These are phyloP conservation scores for Jimgerdemannia lactiflua DNA, from an alignment of 192 early-diverging fungal genomes.

Conservation along the genomic window DNA sequence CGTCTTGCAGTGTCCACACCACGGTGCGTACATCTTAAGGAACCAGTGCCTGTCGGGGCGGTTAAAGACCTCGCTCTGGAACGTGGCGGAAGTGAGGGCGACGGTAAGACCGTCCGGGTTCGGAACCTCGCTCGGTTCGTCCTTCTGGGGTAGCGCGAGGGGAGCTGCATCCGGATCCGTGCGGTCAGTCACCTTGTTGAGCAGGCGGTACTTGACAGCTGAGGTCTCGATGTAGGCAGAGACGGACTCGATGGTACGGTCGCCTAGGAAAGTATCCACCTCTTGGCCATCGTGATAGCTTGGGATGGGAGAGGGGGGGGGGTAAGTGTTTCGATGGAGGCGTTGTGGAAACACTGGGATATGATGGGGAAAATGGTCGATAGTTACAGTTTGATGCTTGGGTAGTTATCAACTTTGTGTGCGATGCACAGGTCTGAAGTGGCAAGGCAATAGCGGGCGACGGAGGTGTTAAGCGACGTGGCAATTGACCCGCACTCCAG, in stretches of 20 bases:
- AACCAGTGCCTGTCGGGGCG: constrained; percentile 56
- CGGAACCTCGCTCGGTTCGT: not conserved
- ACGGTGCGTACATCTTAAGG: constrained; percentile 86
- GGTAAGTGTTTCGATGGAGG: not conserved
- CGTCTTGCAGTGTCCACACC: constrained; percentile 85
- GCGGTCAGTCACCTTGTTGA: not conserved
- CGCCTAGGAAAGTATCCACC: constrained; percentile 7
- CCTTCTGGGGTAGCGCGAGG: not conserved
- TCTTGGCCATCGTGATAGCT: not conserved
- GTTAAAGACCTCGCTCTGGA: constrained; percentile 2
- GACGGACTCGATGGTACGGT: constrained; percentile 9
- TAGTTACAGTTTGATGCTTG: not conserved
- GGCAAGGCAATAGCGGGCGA: not conserved
- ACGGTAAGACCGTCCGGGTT: constrained; percentile 14
- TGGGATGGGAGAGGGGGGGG: not conserved
- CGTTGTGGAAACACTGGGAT: not conserved
- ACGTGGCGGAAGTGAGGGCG: not conserved
- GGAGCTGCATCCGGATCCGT: not conserved
- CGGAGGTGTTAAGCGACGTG: no score
- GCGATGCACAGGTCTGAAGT: not conserved
- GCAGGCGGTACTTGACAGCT: not conserved
- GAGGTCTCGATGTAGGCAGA: not conserved
- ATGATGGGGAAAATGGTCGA: not conserved
- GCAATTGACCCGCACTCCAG: not conserved
- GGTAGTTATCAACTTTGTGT: not conserved